Base-by-base conservation (phyloP, 192 early-diverging fungal species). In the Coemansia sp. region DNA sequence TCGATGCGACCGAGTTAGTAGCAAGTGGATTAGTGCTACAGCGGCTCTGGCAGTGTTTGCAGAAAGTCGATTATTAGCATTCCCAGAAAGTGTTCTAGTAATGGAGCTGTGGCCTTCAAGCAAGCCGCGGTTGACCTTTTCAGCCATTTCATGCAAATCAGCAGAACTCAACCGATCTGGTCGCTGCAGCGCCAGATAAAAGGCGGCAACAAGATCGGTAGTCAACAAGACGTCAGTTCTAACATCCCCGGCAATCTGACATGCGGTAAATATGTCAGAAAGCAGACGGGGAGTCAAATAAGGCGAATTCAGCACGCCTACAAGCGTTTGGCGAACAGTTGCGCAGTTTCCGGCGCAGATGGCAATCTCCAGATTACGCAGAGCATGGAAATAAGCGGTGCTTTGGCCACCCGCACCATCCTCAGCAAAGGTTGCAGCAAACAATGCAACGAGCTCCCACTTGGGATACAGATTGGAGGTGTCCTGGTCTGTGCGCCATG, bases 391-490 rank as follows among this genome's bases (percentile, higher is more conserved):
- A 54, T 54, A 26, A 7, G 21, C 57, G 47, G 47, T n/a, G 16
- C 47, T 48, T 48, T 48, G 10, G 16, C 5, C 9, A 43, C 16
- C 6, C 5, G n/a, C 39, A 12, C 8, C 18, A 18, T 67, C 49
- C 5, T 61, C 54, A 0, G 52, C 37, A 8, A 71, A 15, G 26
- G 71, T 69, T 21, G 21, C n/a, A 13, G 61, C 69, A 45, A 76
- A 54, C 6, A 65, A 69, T 11, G 61, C 49, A 12, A 54, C 48
- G 13, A 72, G 11, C 16, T 56, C 59, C 70, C 70, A 77, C 53
- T 71, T 41, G 43, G 67, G 49, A 9, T 39, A 21, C 16, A 10
- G 6, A 18, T n/a, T 63, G 15, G 12, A 44, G 10, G 21, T 9
- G 9, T 19, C n/a, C 38, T 56, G 63, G 9, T 44, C 38, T 23